These are phyloP conservation scores for Leptodontidium sp. DNA, from an alignment of 2,329 filamentous ascomycete genomes.

Conservation along the genomic window DNA sequence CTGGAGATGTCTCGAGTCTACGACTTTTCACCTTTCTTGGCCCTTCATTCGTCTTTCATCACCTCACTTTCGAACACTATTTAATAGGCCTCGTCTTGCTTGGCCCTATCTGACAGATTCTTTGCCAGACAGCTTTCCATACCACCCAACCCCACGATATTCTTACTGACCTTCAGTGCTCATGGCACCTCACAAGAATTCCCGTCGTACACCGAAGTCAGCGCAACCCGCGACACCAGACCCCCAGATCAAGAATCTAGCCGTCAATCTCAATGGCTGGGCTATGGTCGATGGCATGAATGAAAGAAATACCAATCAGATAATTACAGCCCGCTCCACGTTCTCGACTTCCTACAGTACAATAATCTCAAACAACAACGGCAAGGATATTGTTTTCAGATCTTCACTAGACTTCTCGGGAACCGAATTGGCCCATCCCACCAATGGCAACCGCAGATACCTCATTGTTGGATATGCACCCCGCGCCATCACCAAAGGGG, in stretches of 20 bases:
- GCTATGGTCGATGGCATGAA: neutral
- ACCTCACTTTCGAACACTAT: too few species aligned
- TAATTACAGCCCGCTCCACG: neutral
- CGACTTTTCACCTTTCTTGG: too few species aligned
- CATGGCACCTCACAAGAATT: neutral
- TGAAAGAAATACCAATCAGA: neutral
- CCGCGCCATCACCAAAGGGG: neutral
- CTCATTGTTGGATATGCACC: conserved; percentile 4
- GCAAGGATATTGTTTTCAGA: conserved; percentile 4
- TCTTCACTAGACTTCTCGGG: neutral
- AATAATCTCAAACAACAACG: neutral
- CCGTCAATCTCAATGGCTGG: conserved; percentile 8
- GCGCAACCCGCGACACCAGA: neutral
- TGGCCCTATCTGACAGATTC: too few species aligned
- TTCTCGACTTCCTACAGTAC: neutral
- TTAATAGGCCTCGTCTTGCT: too few species aligned
- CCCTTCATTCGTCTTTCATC: too few species aligned
- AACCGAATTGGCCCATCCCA: neutral
- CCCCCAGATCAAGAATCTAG: neutral
- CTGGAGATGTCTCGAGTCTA: too few species aligned
- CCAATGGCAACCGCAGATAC: neutral
- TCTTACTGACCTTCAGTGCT: neutral
- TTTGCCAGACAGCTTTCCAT: too few species aligned
- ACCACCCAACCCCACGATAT: too few species aligned
- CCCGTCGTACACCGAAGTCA: neutral